Base-by-base conservation (phyloP, 1,284 basidiomycete species). In the Malassezia yamatoensis region DNA sequence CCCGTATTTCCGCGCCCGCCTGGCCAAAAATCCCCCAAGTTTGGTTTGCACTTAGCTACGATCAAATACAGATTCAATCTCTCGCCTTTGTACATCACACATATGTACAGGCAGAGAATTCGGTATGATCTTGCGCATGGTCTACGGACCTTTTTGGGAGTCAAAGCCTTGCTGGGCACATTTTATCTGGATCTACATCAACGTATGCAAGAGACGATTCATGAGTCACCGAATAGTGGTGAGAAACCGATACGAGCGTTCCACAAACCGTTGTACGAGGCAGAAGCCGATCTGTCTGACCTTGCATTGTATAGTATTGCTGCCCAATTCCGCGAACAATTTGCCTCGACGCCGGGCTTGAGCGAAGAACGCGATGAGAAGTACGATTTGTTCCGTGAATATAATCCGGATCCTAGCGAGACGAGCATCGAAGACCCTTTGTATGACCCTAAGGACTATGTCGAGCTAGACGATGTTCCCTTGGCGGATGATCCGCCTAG, bases 181-280 rank as follows among this genome's bases (percentile, higher is more conserved):
- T 85, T 96, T 73, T 84, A 86, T 62, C 86, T 86, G 37, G 93
- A 96, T 70, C 81, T 94, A 77, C 93, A 96, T 74, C 90, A 96
- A 76, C 81, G 90, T 52, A 85, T 88, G 62, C 86, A 93, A 75
- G 89, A 93, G 77, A 77, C 75, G 20, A 53, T 72, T 37, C 72
- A 77, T 16, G 80, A 80, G 43, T 62, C 62, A 4, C 68, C 70
- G 9, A 58, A 60, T 35, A 37, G 35, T 8, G 37, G 43, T 38
- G 51, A 44, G 11, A 12, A 41, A 38, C 42, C 51, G 9, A 39
- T n/a, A 20, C 54, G 54, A 42, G 52, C 59, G 33, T 64, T 70
- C 43, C 86, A 87, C 76, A 96, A 94, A 74, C 83, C 87, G 1
- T 90, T 96, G 77, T 90, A 90, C 69, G 86, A 88, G n/a, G 86